Evolutionary conservation across 768 basidiomycete species (phyloP).

Genomic region (Royoungia palumana): DNA sequence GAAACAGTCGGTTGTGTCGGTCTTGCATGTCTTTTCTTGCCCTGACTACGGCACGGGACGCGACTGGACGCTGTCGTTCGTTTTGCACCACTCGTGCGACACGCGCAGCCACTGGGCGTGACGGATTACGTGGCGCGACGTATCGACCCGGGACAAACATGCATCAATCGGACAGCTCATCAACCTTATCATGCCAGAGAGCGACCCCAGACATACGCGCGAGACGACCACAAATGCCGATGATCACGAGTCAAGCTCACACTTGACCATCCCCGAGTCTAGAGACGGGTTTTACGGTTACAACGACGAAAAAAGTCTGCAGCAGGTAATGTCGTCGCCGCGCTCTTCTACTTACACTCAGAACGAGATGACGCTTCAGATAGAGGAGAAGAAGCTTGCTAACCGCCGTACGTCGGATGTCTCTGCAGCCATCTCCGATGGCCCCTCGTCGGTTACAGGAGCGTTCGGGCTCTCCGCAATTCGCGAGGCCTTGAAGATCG

Average conservation of each 20-base stretch:
- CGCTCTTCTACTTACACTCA: neutral
- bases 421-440: conserved; percentile 21
- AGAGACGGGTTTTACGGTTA: conserved; percentile 80
- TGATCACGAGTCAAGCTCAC: conserved; percentile 21
- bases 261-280: conserved; percentile 43
- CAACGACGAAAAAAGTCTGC: conserved; percentile 70
- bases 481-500: conserved; percentile 24
- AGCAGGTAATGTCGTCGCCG: conserved; percentile 52
- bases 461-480: conserved; percentile 40
- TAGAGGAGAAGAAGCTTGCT: conserved; percentile 70
- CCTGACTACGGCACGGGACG: too few relatives aligned
- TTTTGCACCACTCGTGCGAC: too few relatives aligned
- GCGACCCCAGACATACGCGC: neutral
- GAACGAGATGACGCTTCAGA: conserved; percentile 39
- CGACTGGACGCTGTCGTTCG: too few relatives aligned
- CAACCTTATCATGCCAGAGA: conserved; percentile 17
- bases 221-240: neutral
- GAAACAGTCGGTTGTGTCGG: too few relatives aligned
- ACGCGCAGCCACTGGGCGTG: neutral
- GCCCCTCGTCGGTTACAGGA: conserved; percentile 33
- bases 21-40: too few relatives aligned
- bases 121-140: neutral
- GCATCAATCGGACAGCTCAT: conserved; percentile 2
- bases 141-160: conserved; percentile 10
- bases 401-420: conserved; percentile 63